Conservation (phyloP, 164 flowering plant species). For the Platanus orientalis region DNA sequence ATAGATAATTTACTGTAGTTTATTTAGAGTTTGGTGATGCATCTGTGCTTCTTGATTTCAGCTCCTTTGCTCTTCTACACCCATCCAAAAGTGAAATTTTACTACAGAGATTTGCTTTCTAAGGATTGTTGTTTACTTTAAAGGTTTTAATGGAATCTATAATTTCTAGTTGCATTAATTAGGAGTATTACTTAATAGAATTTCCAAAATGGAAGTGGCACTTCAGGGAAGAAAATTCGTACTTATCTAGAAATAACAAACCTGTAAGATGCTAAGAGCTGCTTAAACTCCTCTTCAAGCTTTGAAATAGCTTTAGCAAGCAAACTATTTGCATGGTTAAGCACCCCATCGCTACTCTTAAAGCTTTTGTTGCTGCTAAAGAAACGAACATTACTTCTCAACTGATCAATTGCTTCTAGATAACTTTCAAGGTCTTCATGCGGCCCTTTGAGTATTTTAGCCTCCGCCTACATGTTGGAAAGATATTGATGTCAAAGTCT, state of each 20-base stretch:
- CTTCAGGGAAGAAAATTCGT: no score
- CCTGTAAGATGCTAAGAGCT: constrained; percentile 75
- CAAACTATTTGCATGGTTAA: constrained; percentile 70
- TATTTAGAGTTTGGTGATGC: no score
- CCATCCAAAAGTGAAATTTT: no score
- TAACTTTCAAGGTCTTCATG: constrained; percentile 92
- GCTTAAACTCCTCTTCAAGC: constrained; percentile 87
- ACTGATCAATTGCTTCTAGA: constrained; percentile 83
- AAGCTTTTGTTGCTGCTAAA: constrained; percentile 69
- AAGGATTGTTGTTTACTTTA: no score
- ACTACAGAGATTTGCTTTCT: no score
- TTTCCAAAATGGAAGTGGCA: background rate
- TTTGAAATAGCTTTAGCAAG: constrained; percentile 79
- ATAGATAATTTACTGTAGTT: no score
- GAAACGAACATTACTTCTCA: constrained; percentile 62
- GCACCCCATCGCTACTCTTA: constrained; percentile 75
- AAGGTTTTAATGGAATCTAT: no score
- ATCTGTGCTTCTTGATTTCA: no score
- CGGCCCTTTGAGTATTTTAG: constrained; percentile 88
- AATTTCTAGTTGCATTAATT: no score
- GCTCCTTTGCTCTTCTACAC: no score
- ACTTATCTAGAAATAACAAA: constrained; percentile 21
- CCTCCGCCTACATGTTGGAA: constrained; percentile 65
- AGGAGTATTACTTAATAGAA: no score
- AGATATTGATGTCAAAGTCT: background rate